Evolutionary conservation across 208 protist species (phyloP), one percentile per base, ranked within the genome.

Genomic region (Leishmania major): DNA sequence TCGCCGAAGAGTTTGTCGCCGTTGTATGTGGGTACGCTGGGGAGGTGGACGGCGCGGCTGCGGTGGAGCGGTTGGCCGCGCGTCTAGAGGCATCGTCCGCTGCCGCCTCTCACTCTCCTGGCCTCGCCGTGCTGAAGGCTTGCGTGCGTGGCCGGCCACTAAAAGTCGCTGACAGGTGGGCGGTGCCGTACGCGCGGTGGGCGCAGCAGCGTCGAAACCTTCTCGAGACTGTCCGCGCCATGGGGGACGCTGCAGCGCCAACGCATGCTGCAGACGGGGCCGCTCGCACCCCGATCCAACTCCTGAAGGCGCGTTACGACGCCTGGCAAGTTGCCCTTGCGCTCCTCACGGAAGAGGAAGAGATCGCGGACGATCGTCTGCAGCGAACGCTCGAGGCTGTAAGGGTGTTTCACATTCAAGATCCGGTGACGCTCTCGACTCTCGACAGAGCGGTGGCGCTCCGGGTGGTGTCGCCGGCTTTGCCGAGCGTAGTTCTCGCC

Each of bases 21-120:
- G 70, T 85, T 31, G 57, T 79, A 0, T 85, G 82, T 60, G 82
- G 47, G 25, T 85, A 82, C 64, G 49, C 76, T 37, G 82, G 82
- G 0, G 77, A 82, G 47, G 40, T 55, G 45, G 71, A 82, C 5
- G 84, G 80, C 4, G 59, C 62, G n/a, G 75, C 57, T 0, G 66
- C 73, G 19, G 60, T 73, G 51, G 57, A 70, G 71, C 84, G 35
- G 35, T 57, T 84, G 62, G 31, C 11, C 10, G 60, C 35, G 15
- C 25, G 57, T 0, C 69, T 87, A 6, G 60, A 73, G 35, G 22
- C 31, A n/a, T 49, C 62, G 53, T 17, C 77, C 25, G 28, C 69
- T 73, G 43, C 0, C 53, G 19, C 35, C 67, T 19, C 7, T 37
- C 15, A 13, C 57, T 59, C 43, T 1, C 28, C 77, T 51, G 82